Percentiles rank a stretch among this genome's conserved stretches.
Evolutionary conservation across 1,284 basidiomycete species (phyloP).

Genomic region (Cystobasidium pallidum): DNA sequence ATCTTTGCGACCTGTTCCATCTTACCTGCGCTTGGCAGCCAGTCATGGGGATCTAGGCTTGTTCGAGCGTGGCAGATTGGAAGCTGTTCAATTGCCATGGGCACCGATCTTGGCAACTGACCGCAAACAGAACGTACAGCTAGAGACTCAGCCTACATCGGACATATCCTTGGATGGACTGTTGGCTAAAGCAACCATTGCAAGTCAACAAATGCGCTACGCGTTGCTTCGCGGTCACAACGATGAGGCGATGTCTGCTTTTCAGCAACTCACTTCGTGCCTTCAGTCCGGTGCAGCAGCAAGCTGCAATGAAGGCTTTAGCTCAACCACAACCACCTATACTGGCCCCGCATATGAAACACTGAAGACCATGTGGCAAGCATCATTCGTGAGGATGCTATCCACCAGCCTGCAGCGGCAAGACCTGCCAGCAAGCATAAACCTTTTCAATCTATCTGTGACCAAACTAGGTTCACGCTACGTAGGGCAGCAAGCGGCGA

Average conservation of each 20-base stretch:
- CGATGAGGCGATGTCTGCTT: background rate
- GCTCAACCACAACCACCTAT: too few relatives aligned
- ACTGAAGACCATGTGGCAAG: background rate
- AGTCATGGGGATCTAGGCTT: constrained; percentile 14
- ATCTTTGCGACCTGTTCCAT: background rate
- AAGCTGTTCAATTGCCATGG: constrained; percentile 29
- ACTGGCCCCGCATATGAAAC: background rate
- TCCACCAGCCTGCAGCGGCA: constrained; percentile 9
- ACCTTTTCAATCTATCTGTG: constrained; percentile 6
- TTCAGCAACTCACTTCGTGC: background rate
- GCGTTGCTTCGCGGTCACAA: background rate
- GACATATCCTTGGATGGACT: background rate
- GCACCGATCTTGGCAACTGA: background rate
- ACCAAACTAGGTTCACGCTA: background rate
- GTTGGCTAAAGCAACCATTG: background rate
- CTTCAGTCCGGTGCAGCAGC: background rate
- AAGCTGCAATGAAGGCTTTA: too few relatives aligned
- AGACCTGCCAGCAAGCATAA: background rate
- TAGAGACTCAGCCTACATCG: background rate
- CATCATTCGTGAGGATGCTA: background rate
- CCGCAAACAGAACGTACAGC: background rate
- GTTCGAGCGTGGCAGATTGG: constrained; percentile 16
- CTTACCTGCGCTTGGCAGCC: constrained; percentile 3
- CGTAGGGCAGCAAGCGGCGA: constrained; percentile 5
- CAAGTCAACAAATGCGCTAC: background rate